Conservation (phyloP, 208 protist genomes). For the Trypanosoma mega region DNA sequence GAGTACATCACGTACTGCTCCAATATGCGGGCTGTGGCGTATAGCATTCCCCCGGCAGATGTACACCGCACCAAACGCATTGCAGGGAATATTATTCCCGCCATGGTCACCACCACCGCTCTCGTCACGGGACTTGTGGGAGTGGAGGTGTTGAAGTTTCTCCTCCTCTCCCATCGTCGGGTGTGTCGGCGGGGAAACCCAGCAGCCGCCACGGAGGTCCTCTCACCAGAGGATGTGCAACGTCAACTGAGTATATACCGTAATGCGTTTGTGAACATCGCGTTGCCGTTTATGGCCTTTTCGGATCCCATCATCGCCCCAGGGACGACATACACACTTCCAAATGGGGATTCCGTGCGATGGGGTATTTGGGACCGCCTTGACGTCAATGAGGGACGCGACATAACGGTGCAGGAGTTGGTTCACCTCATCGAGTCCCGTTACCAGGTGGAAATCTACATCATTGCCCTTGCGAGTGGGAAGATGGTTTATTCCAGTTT, state of each 20-base stretch:
- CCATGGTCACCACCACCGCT: slow-evolving; percentile 99
- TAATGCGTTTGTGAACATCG: slow-evolving; percentile 98
- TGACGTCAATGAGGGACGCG: slow-evolving; percentile 92
- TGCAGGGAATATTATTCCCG: slow-evolving; percentile 99
- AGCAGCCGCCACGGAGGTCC: slow-evolving; percentile 14
- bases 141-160: slow-evolving; percentile 98
- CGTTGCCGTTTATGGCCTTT: slow-evolving; percentile 96
- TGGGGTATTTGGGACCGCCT: slow-evolving; percentile 98
- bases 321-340: slow-evolving; percentile 47
- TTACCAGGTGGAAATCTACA: slow-evolving; percentile 92
- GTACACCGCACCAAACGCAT: slow-evolving; percentile 85
- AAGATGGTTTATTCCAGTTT: slow-evolving; percentile 87
- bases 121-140: slow-evolving; percentile 97
- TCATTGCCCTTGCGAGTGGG: slow-evolving; percentile 84
- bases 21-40: slow-evolving; percentile 93
- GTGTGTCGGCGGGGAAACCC: slow-evolving; percentile 5
- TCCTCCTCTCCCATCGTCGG: slow-evolving; percentile 50
- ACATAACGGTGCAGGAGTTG: slow-evolving; percentile 94
- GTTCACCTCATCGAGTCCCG: slow-evolving; percentile 83
- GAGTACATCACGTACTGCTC: slow-evolving; percentile 92
- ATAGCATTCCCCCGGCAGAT: slow-evolving; percentile 88
- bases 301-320: slow-evolving; percentile 93
- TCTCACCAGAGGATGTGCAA: slow-evolving; percentile 32
- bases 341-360: slow-evolving; percentile 43
- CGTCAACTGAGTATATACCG: slow-evolving; percentile 79